These are phyloP conservation scores for Amanita phalloides DNA, from an alignment of 768 basidiomycete species.

Conservation along the genomic window DNA sequence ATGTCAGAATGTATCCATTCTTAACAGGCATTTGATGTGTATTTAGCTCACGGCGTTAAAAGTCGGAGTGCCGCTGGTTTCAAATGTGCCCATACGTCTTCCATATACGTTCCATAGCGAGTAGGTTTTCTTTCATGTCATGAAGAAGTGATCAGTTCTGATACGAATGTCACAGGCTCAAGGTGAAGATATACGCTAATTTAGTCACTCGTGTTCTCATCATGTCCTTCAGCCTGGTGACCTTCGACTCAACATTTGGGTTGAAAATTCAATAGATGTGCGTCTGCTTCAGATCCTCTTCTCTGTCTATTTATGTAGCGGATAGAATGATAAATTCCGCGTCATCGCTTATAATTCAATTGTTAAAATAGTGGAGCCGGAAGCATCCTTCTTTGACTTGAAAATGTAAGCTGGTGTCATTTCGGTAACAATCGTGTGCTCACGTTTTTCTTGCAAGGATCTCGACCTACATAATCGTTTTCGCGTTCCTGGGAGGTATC, in stretches of 20 bases:
- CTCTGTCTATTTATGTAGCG: slow-evolving; percentile 1
- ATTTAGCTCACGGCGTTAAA: slow-evolving; percentile 48
- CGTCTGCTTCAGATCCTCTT: slow-evolving; percentile 10
- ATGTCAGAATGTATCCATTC: slow-evolving; percentile 12
- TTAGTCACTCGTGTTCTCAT: slow-evolving; percentile 1
- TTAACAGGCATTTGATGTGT: background rate
- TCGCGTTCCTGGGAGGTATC: slow-evolving; percentile 49
- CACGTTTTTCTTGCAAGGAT: slow-evolving; percentile 22
- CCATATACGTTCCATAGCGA: slow-evolving; percentile 76
- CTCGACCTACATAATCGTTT: slow-evolving; percentile 62
- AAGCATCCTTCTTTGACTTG: slow-evolving; percentile 65
- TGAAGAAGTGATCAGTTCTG: slow-evolving; percentile 1
- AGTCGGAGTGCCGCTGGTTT: slow-evolving; percentile 41
- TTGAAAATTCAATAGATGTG: slow-evolving; percentile 63
- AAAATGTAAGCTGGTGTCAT: slow-evolving; percentile 49
- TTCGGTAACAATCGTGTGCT: background rate
- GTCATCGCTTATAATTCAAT: slow-evolving; percentile 65
- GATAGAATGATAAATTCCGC: slow-evolving; percentile 47
- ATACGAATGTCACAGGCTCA: slow-evolving; percentile 35
- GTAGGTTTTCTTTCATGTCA: slow-evolving; percentile 31
- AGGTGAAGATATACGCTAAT: slow-evolving; percentile 27
- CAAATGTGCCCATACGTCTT: slow-evolving; percentile 49
- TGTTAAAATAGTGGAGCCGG: slow-evolving; percentile 73
- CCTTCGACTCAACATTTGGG: slow-evolving; percentile 60
- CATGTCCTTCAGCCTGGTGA: slow-evolving; percentile 52